Conservation (phyloP, 257 asterid genomes). For the Phtheirospermum japonicum region DNA sequence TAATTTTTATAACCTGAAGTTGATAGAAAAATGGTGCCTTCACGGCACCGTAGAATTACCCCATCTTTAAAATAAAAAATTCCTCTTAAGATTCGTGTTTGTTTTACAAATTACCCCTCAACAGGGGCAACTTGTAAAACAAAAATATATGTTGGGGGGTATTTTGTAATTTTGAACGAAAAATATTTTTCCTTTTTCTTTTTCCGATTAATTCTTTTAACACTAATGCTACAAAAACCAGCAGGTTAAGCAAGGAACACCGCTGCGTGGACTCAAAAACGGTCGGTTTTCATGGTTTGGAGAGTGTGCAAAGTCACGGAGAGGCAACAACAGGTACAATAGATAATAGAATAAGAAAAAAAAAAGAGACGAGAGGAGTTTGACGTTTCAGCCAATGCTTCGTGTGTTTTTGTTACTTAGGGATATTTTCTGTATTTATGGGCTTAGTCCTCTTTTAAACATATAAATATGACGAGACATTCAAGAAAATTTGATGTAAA, state of each 20-base stretch:
- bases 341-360: constrained; percentile 31
- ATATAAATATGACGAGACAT: not conserved
- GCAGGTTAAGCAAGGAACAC: constrained; percentile 60
- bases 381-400: constrained; percentile 12
- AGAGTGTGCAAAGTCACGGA: constrained; percentile 67
- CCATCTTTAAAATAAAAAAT: no score
- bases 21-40: no score
- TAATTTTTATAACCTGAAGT: no score
- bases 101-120: no score
- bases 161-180: not conserved
- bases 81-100: no score
- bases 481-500: constrained; percentile 33
- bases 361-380: constrained; percentile 8
- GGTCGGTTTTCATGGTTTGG: constrained; percentile 75
- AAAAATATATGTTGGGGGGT: no score
- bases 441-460: constrained; percentile 22
- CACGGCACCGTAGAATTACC: no score
- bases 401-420: constrained; percentile 23
- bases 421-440: constrained; percentile 28
- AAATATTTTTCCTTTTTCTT: not conserved
- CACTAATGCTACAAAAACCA: constrained; percentile 22
- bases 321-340: constrained; percentile 39
- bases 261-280: constrained; percentile 43
- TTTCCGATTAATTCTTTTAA: not conserved
- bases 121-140: no score